Evolutionary conservation across 2,329 filamentous ascomycete genomes (phyloP).

Genomic region (Aphanocladium album): DNA sequence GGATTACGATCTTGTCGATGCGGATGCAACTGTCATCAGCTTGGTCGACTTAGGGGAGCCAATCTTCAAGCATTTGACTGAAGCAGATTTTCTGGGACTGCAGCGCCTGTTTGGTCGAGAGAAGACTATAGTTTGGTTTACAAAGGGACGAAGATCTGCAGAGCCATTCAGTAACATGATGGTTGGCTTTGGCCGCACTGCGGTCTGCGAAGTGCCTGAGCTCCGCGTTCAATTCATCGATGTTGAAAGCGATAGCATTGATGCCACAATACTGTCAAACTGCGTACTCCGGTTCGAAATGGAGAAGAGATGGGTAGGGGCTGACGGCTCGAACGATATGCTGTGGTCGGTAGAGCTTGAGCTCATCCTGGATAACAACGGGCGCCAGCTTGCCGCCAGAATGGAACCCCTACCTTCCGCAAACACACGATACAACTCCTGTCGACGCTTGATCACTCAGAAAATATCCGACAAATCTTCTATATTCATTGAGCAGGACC

Average conservation of each 20-base stretch:
- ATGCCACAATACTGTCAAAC: background rate
- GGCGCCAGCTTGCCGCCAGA: no score
- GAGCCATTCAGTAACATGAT: background rate
- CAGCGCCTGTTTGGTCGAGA: background rate
- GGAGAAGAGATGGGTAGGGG: no score
- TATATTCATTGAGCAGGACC: no score
- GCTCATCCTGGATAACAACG: no score
- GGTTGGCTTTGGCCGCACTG: background rate
- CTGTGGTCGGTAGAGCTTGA: no score
- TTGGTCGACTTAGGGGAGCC: background rate
- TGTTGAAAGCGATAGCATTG: background rate
- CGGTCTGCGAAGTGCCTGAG: background rate
- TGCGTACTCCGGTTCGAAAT: no score
- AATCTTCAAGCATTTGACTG: background rate
- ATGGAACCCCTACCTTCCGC: no score
- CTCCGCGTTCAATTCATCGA: constrained; percentile 11
- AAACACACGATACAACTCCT: no score
- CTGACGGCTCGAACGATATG: no score
- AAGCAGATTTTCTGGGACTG: background rate
- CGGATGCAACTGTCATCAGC: background rate
- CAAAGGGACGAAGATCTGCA: no score
- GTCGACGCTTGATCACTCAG: no score
- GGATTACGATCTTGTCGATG: background rate
- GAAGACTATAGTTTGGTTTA: background rate
- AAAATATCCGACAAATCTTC: no score